These are phyloP conservation scores for Acacia melanoxylon DNA, from an alignment of 306 rosid species.

Conservation along the genomic window DNA sequence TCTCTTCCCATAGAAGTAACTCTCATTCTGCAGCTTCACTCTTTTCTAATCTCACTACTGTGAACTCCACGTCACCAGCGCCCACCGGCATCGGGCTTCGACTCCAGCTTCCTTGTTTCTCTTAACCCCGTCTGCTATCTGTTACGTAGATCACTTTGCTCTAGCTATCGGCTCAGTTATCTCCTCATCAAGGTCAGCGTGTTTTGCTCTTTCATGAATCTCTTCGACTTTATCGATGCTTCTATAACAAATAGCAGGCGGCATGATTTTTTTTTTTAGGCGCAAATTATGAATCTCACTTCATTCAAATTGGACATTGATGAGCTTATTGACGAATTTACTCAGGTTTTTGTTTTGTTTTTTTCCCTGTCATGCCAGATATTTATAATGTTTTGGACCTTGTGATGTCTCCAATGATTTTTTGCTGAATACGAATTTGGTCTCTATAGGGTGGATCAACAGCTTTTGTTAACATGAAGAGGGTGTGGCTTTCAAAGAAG, in stretches of 20 bases:
- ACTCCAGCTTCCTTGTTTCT: too few species aligned
- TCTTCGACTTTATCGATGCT: constrained; percentile 62
- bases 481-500: constrained; percentile 73
- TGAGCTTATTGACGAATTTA: constrained; percentile 64
- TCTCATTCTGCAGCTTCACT: too few species aligned
- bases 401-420: constrained; percentile 12
- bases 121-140: too few species aligned
- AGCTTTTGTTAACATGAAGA: constrained; percentile 70
- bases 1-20: too few species aligned
- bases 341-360: constrained; percentile 40
- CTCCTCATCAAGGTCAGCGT: too few species aligned
- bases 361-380: constrained; percentile 23
- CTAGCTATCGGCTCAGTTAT: too few species aligned
- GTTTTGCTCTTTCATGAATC: constrained; percentile 46
- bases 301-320: constrained; percentile 72
- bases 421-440: constrained; percentile 20
- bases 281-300: constrained; percentile 46
- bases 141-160: too few species aligned
- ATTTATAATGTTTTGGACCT: neutral
- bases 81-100: too few species aligned
- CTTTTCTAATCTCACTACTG: too few species aligned
- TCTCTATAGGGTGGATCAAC: constrained; percentile 54
- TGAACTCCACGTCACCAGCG: too few species aligned
- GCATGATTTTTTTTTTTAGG: neutral
- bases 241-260: neutral